Conservation (phyloP, 768 basidiomycete species). For the Macrolepiota dolichaula region DNA sequence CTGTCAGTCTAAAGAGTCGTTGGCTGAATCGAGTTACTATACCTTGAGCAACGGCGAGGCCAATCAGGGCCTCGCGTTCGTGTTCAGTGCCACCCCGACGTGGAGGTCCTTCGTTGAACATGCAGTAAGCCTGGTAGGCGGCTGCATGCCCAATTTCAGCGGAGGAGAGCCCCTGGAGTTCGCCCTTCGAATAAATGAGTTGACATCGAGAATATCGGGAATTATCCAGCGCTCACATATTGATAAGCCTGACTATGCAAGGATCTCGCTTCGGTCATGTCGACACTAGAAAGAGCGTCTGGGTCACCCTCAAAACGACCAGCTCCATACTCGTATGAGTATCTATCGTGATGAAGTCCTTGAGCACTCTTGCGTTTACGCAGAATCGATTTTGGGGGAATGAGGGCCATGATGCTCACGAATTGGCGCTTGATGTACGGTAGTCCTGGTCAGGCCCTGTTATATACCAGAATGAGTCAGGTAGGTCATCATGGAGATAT, state of each 20-base stretch:
- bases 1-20: background rate
- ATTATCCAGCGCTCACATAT: slow-evolving; percentile 29
- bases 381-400: slow-evolving; percentile 6
- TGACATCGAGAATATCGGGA: slow-evolving; percentile 1
- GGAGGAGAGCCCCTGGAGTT: slow-evolving; percentile 48
- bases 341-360: slow-evolving; percentile 38
- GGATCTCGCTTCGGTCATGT: slow-evolving; percentile 55
- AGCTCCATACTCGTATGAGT: slow-evolving; percentile 56
- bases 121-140: slow-evolving; percentile 72
- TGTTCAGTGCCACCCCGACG: slow-evolving; percentile 54
- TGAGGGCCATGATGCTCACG: slow-evolving; percentile 37
- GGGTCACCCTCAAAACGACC: slow-evolving; percentile 34
- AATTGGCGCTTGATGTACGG: slow-evolving; percentile 53
- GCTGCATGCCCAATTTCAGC: slow-evolving; percentile 72
- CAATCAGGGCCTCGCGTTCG: slow-evolving; percentile 64
- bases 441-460: slow-evolving; percentile 63
- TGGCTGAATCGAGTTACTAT: slow-evolving; percentile 1
- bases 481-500: slow-evolving; percentile 3
- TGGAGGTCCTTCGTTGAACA: slow-evolving; percentile 59
- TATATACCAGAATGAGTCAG: slow-evolving; percentile 4
- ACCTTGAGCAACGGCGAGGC: slow-evolving; percentile 74
- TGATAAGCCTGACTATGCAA: slow-evolving; percentile 70
- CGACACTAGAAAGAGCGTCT: slow-evolving; percentile 39
- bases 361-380: slow-evolving; percentile 18
- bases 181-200: slow-evolving; percentile 23